Conservation (phyloP, 2,329 filamentous ascomycete species). For the Hypoxylon sp. region DNA sequence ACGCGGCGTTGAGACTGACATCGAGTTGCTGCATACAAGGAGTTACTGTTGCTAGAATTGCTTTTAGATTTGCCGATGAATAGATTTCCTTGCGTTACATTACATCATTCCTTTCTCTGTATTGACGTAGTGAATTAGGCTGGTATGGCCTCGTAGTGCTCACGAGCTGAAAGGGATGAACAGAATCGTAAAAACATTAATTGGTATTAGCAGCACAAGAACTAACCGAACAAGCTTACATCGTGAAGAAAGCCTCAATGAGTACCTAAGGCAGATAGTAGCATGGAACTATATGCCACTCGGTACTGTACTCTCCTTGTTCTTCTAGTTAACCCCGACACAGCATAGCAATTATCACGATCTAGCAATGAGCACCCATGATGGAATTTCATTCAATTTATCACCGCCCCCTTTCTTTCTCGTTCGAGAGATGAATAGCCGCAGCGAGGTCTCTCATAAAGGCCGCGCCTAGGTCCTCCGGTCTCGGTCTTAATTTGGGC, state of each 20-base stretch:
- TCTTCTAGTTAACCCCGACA: background rate
- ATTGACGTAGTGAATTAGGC: background rate
- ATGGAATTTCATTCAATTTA: background rate
- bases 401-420: background rate
- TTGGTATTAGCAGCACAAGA: background rate
- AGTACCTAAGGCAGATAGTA: background rate
- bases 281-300: background rate
- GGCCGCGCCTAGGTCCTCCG: slow-evolving; percentile 21
- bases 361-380: background rate
- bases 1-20: background rate
- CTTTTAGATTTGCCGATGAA: background rate
- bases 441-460: slow-evolving; percentile 40
- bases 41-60: no score
- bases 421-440: slow-evolving; percentile 17
- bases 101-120: background rate
- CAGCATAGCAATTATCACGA: background rate
- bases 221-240: background rate
- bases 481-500: slow-evolving; percentile 6
- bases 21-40: background rate
- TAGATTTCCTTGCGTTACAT: background rate
- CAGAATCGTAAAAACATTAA: background rate
- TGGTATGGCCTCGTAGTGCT: background rate
- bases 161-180: background rate
- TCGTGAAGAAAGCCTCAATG: background rate
- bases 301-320: background rate